A percentile compares a stretch with the other conserved stretches of the same genome.
phyloP scores from a whole-genome alignment of 2,329 filamentous ascomycete genomes.

The Phyllosticta paracitricarpa region DNA sequence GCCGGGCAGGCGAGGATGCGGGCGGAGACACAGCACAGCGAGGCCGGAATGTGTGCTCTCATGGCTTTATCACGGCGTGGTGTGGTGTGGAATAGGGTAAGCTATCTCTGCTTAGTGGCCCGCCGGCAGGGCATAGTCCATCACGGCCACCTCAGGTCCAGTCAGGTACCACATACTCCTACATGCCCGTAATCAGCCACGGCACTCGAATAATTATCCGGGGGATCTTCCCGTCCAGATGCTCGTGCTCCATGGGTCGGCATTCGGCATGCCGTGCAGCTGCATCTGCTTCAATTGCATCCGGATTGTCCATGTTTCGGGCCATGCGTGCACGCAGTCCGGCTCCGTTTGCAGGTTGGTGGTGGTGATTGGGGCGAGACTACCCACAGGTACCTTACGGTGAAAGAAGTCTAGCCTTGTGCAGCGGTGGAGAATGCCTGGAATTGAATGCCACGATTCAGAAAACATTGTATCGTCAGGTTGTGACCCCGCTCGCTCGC shows the following conservation, averaged over 20 bases:
- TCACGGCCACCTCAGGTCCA: too few species aligned
- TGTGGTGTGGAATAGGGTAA: background rate
- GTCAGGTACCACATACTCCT: too few species aligned
- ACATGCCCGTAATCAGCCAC: too few species aligned
- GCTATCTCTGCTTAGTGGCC: background rate
- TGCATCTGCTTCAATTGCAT: background rate
- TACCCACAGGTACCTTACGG: too few species aligned
- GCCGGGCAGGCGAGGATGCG: background rate
- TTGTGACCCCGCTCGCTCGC: background rate
- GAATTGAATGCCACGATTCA: background rate
- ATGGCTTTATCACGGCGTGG: too few species aligned
- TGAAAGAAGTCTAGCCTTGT: too few species aligned
- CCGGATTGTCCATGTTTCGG: background rate
- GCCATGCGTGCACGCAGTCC: background rate
- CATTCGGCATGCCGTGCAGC: background rate
- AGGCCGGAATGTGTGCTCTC: background rate
- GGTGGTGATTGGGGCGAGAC: background rate
- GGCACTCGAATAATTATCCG: too few species aligned
- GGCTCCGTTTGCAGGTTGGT: background rate
- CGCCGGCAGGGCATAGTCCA: too few species aligned
- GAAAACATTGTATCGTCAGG: background rate
- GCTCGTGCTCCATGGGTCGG: too few species aligned
- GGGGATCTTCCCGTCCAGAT: too few species aligned
- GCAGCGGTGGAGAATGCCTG: too few species aligned
- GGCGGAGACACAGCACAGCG: background rate